Evolutionary conservation across 257 asterid species (phyloP), one percentile per base, ranked within the genome.

Genomic region (Solanum etuberosum): DNA sequence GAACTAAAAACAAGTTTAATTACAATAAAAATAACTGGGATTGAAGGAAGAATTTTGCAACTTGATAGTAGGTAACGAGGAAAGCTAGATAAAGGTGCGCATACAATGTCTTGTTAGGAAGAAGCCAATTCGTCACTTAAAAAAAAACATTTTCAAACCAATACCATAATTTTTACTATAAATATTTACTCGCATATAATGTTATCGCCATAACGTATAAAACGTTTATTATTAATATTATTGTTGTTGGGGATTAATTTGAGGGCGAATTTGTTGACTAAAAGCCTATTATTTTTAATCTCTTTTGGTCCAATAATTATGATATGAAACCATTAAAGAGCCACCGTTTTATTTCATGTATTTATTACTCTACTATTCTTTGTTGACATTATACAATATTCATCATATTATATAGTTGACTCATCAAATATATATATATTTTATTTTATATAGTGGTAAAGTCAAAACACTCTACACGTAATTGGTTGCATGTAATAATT

Each of bases 61-160:
- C 5, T 59, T 21, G 6, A 23, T 61, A 54, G 1, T 0, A 48
- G 57, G 7, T 15, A 48, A 48, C 6, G 7, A 51, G 61, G 1
- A 23, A 59, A 59, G 29, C 67, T 59, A 59, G 14, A 3, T 23
- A 9, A 59, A 61, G 31, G 7, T 61, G 15, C 3, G 31, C 71
- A 11, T 63, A 27, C 8, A 27, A 12, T 65, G 35, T 1, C 5
- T 1, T 65, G 10, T 65, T 65, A 59, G 14, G 5, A 59, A 65
- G 1, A 65, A 27, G 9, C 16, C 2, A 2, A 25, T 3, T 65
- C 2, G 0, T 27, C 2, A 6, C 5, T 2, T 65, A 9, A 2
- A 27, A 63, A 25, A 65, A 65, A 18, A 0, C 0, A 65, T 27
- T 65, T 65, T 27, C 3, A 27, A 65, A 27, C 2, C 5, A 65